Percentiles rank a stretch among this genome's conserved stretches.
Evolutionary conservation across 768 basidiomycete genomes (phyloP).

Genomic region (Collybiopsis confluens): DNA sequence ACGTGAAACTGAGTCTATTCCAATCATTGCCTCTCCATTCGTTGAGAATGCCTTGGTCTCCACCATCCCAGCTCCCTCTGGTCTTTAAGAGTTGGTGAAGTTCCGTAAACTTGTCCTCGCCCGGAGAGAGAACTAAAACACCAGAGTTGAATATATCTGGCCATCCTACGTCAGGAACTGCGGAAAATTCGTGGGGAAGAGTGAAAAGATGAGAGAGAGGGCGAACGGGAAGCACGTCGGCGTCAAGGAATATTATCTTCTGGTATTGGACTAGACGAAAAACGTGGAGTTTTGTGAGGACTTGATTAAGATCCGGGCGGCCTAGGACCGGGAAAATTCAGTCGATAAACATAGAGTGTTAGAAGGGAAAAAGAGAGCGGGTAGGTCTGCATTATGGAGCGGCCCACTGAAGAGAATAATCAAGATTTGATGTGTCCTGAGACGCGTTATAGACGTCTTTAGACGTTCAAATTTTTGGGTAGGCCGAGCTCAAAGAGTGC

Average conservation of each 20-base stretch:
- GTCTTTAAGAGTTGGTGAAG: slow-evolving; percentile 66
- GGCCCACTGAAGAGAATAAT: slow-evolving; percentile 4
- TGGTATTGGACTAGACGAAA: slow-evolving; percentile 87
- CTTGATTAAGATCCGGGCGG: slow-evolving; percentile 87
- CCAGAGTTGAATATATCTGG: slow-evolving; percentile 99
- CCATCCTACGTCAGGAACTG: slow-evolving; percentile 97
- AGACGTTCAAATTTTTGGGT: slow-evolving; percentile 3
- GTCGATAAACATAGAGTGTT: background rate
- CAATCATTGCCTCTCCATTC: slow-evolving; percentile 88
- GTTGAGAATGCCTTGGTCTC: slow-evolving; percentile 96
- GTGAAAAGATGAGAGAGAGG: slow-evolving; percentile 92
- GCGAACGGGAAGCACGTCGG: slow-evolving; percentile 83
- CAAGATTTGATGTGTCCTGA: slow-evolving; percentile 6
- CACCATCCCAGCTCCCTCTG: slow-evolving; percentile 93
- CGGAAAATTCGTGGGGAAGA: slow-evolving; percentile 79
- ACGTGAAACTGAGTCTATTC: slow-evolving; percentile 94
- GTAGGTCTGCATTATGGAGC: slow-evolving; percentile 6
- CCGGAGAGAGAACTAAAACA: slow-evolving; percentile 82
- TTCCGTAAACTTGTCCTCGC: slow-evolving; percentile 76
- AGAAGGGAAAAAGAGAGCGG: slow-evolving; percentile 11
- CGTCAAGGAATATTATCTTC: slow-evolving; percentile 89
- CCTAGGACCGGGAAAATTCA: slow-evolving; percentile 44
- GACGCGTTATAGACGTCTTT: slow-evolving; percentile 12
- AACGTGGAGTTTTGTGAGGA: slow-evolving; percentile 94
- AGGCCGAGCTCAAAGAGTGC: slow-evolving; percentile 11